phyloP scores from a whole-genome alignment of 2,329 filamentous ascomycete genomes.

The Xylaria sp. region DNA sequence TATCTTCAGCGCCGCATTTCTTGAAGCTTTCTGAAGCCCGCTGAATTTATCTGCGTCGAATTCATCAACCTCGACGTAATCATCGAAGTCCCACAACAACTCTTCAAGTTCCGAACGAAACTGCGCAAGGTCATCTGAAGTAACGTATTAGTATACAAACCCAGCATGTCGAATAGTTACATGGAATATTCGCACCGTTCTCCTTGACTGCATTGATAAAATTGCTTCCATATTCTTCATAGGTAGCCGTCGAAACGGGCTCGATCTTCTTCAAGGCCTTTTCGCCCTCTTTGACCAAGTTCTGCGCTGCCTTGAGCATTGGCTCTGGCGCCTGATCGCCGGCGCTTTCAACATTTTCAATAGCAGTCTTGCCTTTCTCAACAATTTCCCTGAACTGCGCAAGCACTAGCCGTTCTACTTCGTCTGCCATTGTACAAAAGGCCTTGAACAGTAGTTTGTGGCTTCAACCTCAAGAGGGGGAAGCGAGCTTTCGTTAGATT shows the following conservation, averaged over 20 bases:
- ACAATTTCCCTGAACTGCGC: slow-evolving; percentile 63
- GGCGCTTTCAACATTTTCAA: slow-evolving; percentile 57
- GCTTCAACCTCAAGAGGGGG: not conserved
- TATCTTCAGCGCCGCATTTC: slow-evolving; percentile 60
- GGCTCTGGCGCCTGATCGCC: slow-evolving; percentile 49
- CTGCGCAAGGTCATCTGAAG: slow-evolving; percentile 60
- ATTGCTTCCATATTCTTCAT: slow-evolving; percentile 59
- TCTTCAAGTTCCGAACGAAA: slow-evolving; percentile 60
- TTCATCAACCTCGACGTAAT: slow-evolving; percentile 59
- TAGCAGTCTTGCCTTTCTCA: slow-evolving; percentile 59
- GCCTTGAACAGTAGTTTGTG: slow-evolving; percentile 4
- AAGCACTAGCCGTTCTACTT: slow-evolving; percentile 56
- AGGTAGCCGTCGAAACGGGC: slow-evolving; percentile 60
- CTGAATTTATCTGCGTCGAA: slow-evolving; percentile 63
- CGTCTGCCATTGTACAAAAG: slow-evolving; percentile 45
- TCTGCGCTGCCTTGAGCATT: slow-evolving; percentile 63
- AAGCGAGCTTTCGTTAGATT: slow-evolving; percentile 4
- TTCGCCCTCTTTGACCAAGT: slow-evolving; percentile 60
- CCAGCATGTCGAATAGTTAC: slow-evolving; percentile 3
- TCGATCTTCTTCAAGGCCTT: slow-evolving; percentile 61
- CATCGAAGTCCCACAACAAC: slow-evolving; percentile 67
- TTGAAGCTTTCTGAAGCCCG: slow-evolving; percentile 59
- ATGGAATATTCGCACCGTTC: slow-evolving; percentile 55
- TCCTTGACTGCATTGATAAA: slow-evolving; percentile 64
- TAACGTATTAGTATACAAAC: slow-evolving; percentile 23